phyloP scores from a whole-genome alignment of 768 basidiomycete genomes.

The Rhodotorula sphaerocarpa region DNA sequence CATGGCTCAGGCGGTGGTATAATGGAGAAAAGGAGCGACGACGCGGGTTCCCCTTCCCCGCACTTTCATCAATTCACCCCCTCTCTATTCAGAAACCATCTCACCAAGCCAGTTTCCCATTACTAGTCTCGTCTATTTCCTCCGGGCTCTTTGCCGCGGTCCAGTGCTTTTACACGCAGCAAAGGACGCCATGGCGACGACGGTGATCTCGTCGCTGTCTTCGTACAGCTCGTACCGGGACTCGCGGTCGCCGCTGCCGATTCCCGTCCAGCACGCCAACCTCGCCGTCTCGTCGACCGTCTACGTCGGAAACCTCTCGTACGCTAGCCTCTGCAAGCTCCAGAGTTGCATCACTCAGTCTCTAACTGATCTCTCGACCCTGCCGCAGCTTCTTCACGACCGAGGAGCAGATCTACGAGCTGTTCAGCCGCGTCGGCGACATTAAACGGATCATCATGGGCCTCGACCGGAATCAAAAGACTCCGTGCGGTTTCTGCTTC shows the following conservation, averaged over 20 bases:
- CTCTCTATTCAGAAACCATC: too few relatives aligned
- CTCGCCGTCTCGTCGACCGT: conserved; percentile 50
- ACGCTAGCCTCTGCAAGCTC: neutral
- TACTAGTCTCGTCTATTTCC: too few relatives aligned
- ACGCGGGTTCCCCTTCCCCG: too few relatives aligned
- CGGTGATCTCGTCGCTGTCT: conserved; percentile 75
- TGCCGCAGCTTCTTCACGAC: conserved; percentile 66
- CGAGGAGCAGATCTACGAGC: conserved; percentile 89
- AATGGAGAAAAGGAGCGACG: too few relatives aligned
- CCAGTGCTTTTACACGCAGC: too few relatives aligned
- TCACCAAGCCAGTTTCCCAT: too few relatives aligned
- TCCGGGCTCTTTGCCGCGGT: too few relatives aligned
- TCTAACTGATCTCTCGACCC: conserved; percentile 13
- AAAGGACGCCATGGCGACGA: conserved; percentile 44
- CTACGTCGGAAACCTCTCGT: conserved; percentile 54
- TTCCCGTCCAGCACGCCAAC: conserved; percentile 15
- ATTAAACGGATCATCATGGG: conserved; percentile 92
- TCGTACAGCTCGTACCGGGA: conserved; percentile 97
- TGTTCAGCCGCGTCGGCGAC: conserved; percentile 53
- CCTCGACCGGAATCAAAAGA: conserved; percentile 82
- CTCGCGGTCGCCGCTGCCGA: conserved; percentile 52
- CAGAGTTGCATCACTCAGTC: conserved; percentile 9
- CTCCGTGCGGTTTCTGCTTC: conserved; percentile 90
- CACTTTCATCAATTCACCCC: too few relatives aligned
- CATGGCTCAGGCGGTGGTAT: too few relatives aligned